Evolutionary conservation across 1,284 basidiomycete species (phyloP), one percentile per base, ranked within the genome.

Genomic region (Meripilus lineatus): DNA sequence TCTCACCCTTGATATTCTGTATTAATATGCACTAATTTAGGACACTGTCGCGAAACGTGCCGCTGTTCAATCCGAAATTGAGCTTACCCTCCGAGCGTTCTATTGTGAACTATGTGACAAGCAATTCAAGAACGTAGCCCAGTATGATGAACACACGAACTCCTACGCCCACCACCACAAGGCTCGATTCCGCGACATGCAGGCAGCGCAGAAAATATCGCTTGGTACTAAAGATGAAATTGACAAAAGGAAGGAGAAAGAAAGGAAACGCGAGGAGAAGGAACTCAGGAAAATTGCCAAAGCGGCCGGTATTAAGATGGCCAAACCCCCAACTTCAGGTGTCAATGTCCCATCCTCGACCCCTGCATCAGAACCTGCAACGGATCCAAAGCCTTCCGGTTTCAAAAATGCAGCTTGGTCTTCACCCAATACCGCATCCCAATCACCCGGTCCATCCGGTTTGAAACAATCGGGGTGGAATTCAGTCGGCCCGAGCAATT

Each of bases 131-230:
- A 89, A 75, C 40, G 84, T 89, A 23, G 79, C 84, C 1, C 87
- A 89, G 55, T 90, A 86, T 54, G 87, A 90, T 52, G 87, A 90
- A 55, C 87, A 90, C 58, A 87, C 83, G 39, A 89, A 88, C 53
- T 88, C 86, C 2, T 89, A 89, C 54, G 84, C 86, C 1, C 86
- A 89, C 56, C 84, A 87, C 53, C 87, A 89, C 66, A 88, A 84
- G 62, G 82, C 81, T 13, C 80, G 86, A 32, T 75, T 79, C 58
- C 80, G 69, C 51, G 85, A 88, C 54, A 84, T 89, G 84, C 83
- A 87, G 63, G 74, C 77, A 20, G 70, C 72, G 21, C 64, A 66
- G 46, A 80, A 80, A 6, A 64, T 77, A 21, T 75, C 72, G 47
- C 70, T 56, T 35, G 60, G 59, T 42, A 61, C 74, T 17, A 68